Evolutionary conservation across 768 basidiomycete species (phyloP).

Genomic region (Lactarius quietus): DNA sequence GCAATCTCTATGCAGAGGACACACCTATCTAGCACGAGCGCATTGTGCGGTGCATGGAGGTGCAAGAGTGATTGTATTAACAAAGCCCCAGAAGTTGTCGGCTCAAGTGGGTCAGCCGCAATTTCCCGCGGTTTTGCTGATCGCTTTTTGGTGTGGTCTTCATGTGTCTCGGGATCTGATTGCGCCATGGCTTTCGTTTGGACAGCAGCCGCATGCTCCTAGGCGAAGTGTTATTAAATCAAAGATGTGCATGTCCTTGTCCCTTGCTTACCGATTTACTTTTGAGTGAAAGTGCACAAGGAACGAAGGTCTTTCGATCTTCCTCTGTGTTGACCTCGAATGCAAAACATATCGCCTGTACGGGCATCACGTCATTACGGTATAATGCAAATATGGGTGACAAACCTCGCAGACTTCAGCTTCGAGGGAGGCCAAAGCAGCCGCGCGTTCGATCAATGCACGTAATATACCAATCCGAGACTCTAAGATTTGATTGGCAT

Average conservation of each 20-base stretch:
- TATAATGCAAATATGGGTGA: background rate
- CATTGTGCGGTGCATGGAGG: conserved; percentile 62
- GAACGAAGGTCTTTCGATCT: conserved; percentile 21
- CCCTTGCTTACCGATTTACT: conserved; percentile 11
- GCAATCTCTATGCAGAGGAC: conserved; percentile 12
- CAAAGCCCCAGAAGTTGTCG: conserved; percentile 80
- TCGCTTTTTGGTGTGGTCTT: conserved; percentile 28
- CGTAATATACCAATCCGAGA: conserved; percentile 75
- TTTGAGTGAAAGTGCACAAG: conserved; percentile 20
- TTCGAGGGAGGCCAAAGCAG: conserved; percentile 25
- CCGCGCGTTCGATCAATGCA: conserved; percentile 67
- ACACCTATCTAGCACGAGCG: conserved; percentile 67
- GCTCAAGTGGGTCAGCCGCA: conserved; percentile 44
- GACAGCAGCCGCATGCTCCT: conserved; percentile 29
- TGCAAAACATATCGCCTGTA: conserved; percentile 26
- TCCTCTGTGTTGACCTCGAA: conserved; percentile 20
- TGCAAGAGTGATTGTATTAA: conserved; percentile 79
- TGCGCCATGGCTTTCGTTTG: conserved; percentile 1
- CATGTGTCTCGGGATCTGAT: background rate
- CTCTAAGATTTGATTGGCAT: conserved; percentile 44
- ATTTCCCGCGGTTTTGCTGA: conserved; percentile 15
- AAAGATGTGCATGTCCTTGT: background rate
- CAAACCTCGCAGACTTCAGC: conserved; percentile 24
- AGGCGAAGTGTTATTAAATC: background rate
- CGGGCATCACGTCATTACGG: conserved; percentile 15